A percentile compares a stretch with the other conserved stretches of the same genome.
Conservation (phyloP, 805 yeast genomes). For the Wickerhamiella brachini region DNA sequence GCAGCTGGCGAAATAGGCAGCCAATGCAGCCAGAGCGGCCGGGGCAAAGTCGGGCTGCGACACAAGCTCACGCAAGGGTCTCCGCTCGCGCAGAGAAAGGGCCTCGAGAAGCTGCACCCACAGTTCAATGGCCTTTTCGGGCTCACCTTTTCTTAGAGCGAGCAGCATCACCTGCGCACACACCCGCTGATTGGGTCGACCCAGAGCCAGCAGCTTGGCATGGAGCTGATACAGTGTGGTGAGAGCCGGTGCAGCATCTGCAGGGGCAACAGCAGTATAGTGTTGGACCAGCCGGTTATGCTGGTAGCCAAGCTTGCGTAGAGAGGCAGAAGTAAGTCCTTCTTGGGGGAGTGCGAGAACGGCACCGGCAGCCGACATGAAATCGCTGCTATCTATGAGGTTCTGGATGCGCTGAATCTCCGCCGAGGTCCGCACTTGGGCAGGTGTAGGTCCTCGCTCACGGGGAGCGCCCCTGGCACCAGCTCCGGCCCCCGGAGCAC, state of each 20-base stretch:
- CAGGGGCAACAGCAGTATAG: background rate
- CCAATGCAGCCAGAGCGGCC: constrained; percentile 23
- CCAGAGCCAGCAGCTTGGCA: background rate
- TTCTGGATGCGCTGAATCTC: background rate
- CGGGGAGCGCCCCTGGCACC: too few relatives aligned
- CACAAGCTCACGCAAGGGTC: constrained; percentile 9
- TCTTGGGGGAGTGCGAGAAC: background rate
- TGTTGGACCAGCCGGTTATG: background rate
- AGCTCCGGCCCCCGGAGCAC: too few relatives aligned
- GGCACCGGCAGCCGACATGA: background rate
- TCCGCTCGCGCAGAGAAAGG: constrained; percentile 8
- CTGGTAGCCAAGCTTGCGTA: background rate
- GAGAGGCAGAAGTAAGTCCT: background rate
- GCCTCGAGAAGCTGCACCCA: constrained; percentile 25
- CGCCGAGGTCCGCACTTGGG: background rate
- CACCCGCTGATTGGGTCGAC: constrained; percentile 5
- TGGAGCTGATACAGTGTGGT: background rate
- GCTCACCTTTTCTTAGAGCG: constrained; percentile 15
- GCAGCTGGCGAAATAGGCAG: constrained; percentile 21
- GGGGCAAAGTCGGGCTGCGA: constrained; percentile 16
- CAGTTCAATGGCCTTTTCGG: constrained; percentile 20
- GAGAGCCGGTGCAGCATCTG: background rate
- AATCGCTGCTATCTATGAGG: background rate
- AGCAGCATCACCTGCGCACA: constrained; percentile 16
- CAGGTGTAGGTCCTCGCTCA: too few relatives aligned